phyloP scores from a whole-genome alignment of 169 alveolate genomes.

The Miamiensis avidus region DNA sequence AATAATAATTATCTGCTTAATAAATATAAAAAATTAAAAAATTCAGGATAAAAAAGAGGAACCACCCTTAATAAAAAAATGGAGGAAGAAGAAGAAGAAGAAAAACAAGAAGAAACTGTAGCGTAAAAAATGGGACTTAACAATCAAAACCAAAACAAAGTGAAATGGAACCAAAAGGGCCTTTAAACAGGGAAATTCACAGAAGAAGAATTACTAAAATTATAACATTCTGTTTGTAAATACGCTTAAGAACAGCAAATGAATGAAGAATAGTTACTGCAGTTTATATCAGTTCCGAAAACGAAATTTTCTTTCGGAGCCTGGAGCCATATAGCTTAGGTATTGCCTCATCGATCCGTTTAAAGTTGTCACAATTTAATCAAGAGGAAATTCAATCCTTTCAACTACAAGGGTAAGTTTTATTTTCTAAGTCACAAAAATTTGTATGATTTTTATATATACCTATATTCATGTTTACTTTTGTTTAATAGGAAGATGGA shows the following conservation, averaged over 20 bases:
- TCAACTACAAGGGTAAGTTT: constrained; percentile 70
- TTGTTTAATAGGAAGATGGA: constrained; percentile 51
- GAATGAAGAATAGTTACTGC: constrained; percentile 54
- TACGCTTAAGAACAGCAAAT: constrained; percentile 53
- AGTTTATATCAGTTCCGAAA: constrained; percentile 60
- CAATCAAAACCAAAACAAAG: not conserved
- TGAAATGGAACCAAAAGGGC: not conserved
- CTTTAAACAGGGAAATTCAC: constrained; percentile 67
- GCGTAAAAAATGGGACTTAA: not conserved
- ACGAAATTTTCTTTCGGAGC: constrained; percentile 53
- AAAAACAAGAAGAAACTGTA: not conserved
- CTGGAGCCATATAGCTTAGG: constrained; percentile 74
- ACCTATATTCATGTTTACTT: not conserved
- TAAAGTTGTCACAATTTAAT: constrained; percentile 77
- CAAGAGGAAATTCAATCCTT: constrained; percentile 73
- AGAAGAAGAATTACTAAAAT: constrained; percentile 56
- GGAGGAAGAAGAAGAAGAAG: not conserved
- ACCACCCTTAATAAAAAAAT: not conserved
- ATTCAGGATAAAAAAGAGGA: not conserved
- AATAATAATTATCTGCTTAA: too few species aligned
- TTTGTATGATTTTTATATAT: too few species aligned
- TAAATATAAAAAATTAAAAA: too few species aligned
- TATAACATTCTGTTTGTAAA: constrained; percentile 62
- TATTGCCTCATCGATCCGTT: constrained; percentile 69
- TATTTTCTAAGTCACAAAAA: not conserved